These are phyloP conservation scores for Torulaspora franciscae DNA, from an alignment of 805 yeast species.

Conservation along the genomic window DNA sequence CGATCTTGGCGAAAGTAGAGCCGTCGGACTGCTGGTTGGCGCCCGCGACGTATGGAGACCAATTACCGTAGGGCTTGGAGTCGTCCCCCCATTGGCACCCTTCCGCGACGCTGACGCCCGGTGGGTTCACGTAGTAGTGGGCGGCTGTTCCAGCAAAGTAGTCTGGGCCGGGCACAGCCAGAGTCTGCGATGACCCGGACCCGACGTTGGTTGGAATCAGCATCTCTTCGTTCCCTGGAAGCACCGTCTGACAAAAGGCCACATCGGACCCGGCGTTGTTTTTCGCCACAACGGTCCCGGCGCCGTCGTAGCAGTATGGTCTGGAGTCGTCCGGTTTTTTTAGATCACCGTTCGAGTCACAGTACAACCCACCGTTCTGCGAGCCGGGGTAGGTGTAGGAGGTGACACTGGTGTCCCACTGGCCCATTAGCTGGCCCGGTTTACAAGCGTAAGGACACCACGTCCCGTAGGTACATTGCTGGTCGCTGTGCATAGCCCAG, in stretches of 20 bases:
- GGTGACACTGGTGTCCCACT: constrained; percentile 80
- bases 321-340: constrained; percentile 54
- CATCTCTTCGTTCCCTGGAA: constrained; percentile 95
- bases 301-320: constrained; percentile 70
- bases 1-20: constrained; percentile 75
- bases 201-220: constrained; percentile 72
- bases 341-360: constrained; percentile 64
- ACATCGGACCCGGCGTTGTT: constrained; percentile 56
- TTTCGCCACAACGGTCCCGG: constrained; percentile 60
- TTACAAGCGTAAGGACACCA: constrained; percentile 93
- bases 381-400: constrained; percentile 72
- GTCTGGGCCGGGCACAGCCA: constrained; percentile 81
- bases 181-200: constrained; percentile 42
- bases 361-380: constrained; percentile 76
- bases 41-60: constrained; percentile 94
- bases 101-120: constrained; percentile 69
- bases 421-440: constrained; percentile 81
- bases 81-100: constrained; percentile 83
- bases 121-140: constrained; percentile 79
- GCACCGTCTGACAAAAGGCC: constrained; percentile 87
- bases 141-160: constrained; percentile 87
- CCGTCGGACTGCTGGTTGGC: constrained; percentile 70
- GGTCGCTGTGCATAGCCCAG: constrained; percentile 82
- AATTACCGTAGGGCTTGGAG: constrained; percentile 70
- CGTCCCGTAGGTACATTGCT: constrained; percentile 63